These are phyloP conservation scores for Fusarium goolgardi DNA, from an alignment of 2,329 filamentous ascomycete species.

Conservation along the genomic window DNA sequence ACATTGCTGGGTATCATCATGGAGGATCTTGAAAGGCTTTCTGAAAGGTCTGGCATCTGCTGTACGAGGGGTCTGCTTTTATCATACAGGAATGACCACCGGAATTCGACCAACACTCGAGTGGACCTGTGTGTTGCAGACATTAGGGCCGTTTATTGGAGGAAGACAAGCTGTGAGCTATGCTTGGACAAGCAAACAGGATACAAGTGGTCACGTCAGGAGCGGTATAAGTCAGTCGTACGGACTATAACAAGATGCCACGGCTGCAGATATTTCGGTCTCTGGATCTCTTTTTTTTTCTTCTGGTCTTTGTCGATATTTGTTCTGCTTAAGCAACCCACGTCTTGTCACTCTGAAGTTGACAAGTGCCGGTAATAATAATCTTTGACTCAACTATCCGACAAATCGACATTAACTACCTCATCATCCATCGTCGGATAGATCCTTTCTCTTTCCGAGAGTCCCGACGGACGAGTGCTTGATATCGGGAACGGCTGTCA, in stretches of 20 bases:
- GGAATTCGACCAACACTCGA: conserved; percentile 27
- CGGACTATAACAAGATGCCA: conserved; percentile 43
- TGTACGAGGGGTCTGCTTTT: conserved; percentile 37
- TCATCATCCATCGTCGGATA: conserved; percentile 11
- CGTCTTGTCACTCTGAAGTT: conserved; percentile 4
- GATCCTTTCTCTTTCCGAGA: conserved; percentile 13
- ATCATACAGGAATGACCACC: conserved; percentile 23
- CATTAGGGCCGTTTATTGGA: conserved; percentile 39
- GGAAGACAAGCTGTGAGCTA: conserved; percentile 3
- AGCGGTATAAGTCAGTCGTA: conserved; percentile 44
- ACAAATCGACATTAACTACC: conserved; percentile 5
- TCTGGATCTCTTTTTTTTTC: conserved; percentile 22
- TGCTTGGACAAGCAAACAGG: conserved; percentile 39
- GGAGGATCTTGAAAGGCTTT: conserved; percentile 26
- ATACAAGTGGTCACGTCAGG: conserved; percentile 25
- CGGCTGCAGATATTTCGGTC: conserved; percentile 29
- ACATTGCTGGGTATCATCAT: conserved; percentile 20
- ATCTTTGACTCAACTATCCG: conserved; percentile 10
- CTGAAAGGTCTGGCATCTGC: conserved; percentile 41
- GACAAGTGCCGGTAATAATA: conserved; percentile 4
- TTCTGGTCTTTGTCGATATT: conserved; percentile 17
- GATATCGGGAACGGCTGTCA: conserved; percentile 22
- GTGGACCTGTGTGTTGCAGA: conserved; percentile 28
- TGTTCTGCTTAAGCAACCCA: conserved; percentile 1
- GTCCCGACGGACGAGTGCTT: conserved; percentile 35